Evolutionary conservation across 306 rosid genomes (phyloP).

Genomic region (Cicer chorassanicum): DNA sequence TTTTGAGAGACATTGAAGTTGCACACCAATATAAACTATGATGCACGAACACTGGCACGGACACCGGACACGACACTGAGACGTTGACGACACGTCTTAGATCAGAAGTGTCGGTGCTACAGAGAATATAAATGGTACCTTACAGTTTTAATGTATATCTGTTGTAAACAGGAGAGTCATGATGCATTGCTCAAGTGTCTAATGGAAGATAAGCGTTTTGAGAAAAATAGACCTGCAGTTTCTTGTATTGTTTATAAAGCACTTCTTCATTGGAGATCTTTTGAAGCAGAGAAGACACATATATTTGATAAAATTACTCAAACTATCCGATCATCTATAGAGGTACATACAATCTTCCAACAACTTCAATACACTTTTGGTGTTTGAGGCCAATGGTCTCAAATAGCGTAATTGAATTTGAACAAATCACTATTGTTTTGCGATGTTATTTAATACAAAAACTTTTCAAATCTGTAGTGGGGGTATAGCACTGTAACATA

Average conservation of each 20-base stretch:
- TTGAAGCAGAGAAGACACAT: constrained; percentile 82
- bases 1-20: constrained; percentile 6
- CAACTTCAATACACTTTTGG: constrained; percentile 9
- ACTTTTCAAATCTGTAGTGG: no score
- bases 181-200: constrained; percentile 85
- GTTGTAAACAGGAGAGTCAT: constrained; percentile 70
- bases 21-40: not conserved
- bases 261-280: constrained; percentile 91
- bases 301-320: constrained; percentile 82
- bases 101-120: no score
- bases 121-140: constrained; percentile 24
- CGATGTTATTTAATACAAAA: no score
- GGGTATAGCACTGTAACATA: no score
- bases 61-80: no score
- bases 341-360: constrained; percentile 58
- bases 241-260: constrained; percentile 77
- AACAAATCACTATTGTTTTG: no score
- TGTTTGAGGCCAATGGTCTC: no score
- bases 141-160: constrained; percentile 21
- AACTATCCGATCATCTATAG: constrained; percentile 63
- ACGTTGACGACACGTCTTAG: no score
- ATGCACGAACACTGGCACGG: no score
- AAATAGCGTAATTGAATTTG: no score
- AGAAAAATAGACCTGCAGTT: constrained; percentile 74
- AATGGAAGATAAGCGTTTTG: constrained; percentile 68